Percentiles rank a stretch among this genome's conserved stretches.
These are phyloP conservation scores for Candida neerlandica DNA, from an alignment of 1,139 yeast genomes.

Conservation along the genomic window DNA sequence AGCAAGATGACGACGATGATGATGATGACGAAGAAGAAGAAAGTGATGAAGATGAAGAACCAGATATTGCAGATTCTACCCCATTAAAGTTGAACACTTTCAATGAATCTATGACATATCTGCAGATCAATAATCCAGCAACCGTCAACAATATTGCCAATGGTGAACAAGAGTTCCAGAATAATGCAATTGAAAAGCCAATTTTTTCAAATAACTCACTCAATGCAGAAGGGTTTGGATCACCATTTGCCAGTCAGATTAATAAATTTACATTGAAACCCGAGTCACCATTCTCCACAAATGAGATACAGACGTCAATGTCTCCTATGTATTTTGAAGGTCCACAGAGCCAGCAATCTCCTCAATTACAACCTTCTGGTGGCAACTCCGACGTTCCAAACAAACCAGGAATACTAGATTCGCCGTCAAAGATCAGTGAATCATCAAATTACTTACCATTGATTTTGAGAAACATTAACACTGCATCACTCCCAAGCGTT, in stretches of 20 bases:
- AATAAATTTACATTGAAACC: conserved; percentile 21
- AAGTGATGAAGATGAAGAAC: conserved; percentile 21
- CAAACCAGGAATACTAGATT: conserved; percentile 7
- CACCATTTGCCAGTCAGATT: conserved; percentile 25
- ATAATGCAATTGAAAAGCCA: conserved; percentile 1
- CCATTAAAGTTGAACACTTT: conserved; percentile 35
- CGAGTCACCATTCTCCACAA: conserved; percentile 33
- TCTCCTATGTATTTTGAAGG: conserved; percentile 26
- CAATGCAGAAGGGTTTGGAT: conserved; percentile 26
- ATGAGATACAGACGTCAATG: conserved; percentile 23
- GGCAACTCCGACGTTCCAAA: conserved; percentile 6
- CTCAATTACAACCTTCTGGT: conserved; percentile 7
- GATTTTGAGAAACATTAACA: conserved; percentile 61
- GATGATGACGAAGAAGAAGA: conserved; percentile 27
- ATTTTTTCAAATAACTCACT: conserved; percentile 8
- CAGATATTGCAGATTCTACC: conserved; percentile 23
- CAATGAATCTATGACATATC: conserved; percentile 18
- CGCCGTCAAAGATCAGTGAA: conserved; percentile 26
- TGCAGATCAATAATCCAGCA: not conserved
- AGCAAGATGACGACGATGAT: conserved; percentile 30
- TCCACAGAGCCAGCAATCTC: conserved; percentile 14
- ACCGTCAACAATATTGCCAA: not conserved
- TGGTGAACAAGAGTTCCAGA: not conserved
- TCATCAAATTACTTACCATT: conserved; percentile 64
- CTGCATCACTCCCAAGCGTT: conserved; percentile 57